A percentile compares a stretch with the other conserved stretches of the same genome.
phyloP scores from a whole-genome alignment of 2,329 filamentous ascomycete species.

The Leptographium galeiforme region DNA sequence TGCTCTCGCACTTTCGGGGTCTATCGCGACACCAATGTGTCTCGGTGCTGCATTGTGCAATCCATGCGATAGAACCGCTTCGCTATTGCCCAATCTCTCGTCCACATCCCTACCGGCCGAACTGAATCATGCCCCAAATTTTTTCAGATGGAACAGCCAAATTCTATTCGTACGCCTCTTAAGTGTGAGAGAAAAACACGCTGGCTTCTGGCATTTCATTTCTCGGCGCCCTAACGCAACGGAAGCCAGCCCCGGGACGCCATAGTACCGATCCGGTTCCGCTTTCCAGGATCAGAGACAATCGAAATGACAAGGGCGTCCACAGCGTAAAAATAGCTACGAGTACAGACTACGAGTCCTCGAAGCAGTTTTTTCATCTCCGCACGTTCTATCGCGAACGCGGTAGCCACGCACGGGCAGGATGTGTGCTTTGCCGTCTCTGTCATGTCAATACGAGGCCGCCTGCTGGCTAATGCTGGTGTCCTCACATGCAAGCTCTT shows the following conservation, averaged over 20 bases:
- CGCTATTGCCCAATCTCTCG: not conserved
- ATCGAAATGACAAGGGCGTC: not conserved
- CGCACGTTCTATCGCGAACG: not conserved
- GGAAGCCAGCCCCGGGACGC: constrained; percentile 10
- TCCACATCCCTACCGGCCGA: not conserved
- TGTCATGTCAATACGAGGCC: too few relatives aligned
- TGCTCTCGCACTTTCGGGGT: too few relatives aligned
- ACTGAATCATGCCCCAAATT: not conserved
- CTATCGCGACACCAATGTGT: too few relatives aligned
- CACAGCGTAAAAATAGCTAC: not conserved
- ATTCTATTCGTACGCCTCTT: not conserved
- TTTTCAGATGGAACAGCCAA: not conserved
- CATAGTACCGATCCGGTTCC: constrained; percentile 8
- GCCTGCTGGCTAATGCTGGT: too few relatives aligned
- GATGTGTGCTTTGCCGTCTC: too few relatives aligned
- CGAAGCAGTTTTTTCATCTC: not conserved
- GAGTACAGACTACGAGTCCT: not conserved
- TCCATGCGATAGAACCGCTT: too few relatives aligned
- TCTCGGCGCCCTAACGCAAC: constrained; percentile 9
- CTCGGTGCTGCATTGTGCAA: too few relatives aligned
- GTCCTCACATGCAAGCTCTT: not conserved
- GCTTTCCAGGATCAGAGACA: not conserved
- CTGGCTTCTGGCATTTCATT: not conserved
- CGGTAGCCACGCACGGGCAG: too few relatives aligned
- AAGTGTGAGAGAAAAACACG: not conserved